phyloP scores from a whole-genome alignment of 768 basidiomycete genomes.

The Trametes maxima region DNA sequence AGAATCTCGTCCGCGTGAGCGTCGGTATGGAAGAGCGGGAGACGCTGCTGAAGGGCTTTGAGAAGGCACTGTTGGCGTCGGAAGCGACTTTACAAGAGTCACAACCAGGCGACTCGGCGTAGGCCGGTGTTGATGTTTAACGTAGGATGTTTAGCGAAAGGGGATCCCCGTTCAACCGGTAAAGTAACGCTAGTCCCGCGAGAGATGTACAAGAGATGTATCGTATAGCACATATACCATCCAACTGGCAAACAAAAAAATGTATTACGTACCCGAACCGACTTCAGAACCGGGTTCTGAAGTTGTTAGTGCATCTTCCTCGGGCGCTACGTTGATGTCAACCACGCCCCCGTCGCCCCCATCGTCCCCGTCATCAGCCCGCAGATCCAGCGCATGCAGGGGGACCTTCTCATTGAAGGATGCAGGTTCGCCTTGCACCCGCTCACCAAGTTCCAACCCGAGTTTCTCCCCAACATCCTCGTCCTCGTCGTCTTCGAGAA shows the following conservation, averaged over 20 bases:
- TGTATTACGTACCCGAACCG: slow-evolving; percentile 6
- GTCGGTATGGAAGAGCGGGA: slow-evolving; percentile 85
- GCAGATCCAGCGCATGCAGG: slow-evolving; percentile 5
- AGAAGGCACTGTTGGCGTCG: slow-evolving; percentile 70
- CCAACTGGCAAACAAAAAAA: slow-evolving; percentile 14
- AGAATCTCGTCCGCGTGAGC: slow-evolving; percentile 81
- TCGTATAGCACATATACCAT: slow-evolving; percentile 20
- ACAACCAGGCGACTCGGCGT: not conserved
- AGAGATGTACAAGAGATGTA: slow-evolving; percentile 13
- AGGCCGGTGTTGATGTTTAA: not conserved
- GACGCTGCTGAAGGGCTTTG: slow-evolving; percentile 59
- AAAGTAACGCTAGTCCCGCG: not conserved
- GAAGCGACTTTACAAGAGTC: slow-evolving; percentile 40
- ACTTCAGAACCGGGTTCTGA: slow-evolving; percentile 8
- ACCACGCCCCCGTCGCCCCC: slow-evolving; percentile 11
- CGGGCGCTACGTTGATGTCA: slow-evolving; percentile 11
- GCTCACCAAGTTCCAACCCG: slow-evolving; percentile 21
- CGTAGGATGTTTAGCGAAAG: not conserved
- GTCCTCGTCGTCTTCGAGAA: slow-evolving; percentile 46
- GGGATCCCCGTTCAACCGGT: slow-evolving; percentile 15
- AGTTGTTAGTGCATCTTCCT: not conserved
- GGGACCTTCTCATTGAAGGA: slow-evolving; percentile 31
- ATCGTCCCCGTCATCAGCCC: not conserved
- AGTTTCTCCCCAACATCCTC: slow-evolving; percentile 27
- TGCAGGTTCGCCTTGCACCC: slow-evolving; percentile 23